Conservation (phyloP, 2,329 filamentous ascomycete genomes). For the Fusarium secorum region DNA sequence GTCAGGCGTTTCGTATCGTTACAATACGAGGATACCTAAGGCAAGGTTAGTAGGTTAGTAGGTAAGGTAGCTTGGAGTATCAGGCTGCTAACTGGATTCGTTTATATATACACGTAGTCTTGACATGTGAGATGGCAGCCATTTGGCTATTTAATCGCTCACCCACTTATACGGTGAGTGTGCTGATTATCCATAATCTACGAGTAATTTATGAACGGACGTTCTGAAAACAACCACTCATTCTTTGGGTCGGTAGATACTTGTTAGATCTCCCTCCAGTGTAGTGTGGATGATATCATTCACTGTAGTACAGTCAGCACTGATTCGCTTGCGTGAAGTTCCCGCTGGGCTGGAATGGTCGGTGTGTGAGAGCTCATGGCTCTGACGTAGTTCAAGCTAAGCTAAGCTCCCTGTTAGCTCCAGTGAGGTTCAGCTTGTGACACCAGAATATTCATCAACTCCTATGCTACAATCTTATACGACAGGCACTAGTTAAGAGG, state of each 20-base stretch:
- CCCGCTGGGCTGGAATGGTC: constrained; percentile 3
- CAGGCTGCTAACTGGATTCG: neutral
- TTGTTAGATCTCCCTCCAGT: neutral
- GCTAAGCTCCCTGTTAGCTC: constrained; percentile 3
- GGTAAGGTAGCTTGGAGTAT: neutral
- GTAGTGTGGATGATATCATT: constrained; percentile 18
- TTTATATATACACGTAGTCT: neutral
- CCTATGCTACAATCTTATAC: neutral
- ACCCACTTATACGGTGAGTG: neutral
- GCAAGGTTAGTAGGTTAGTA: neutral
- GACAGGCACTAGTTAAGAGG: neutral
- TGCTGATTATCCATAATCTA: neutral
- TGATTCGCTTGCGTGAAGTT: neutral
- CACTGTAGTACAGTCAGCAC: constrained; percentile 10
- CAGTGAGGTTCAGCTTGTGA: neutral
- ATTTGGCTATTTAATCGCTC: neutral
- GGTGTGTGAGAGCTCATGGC: constrained; percentile 5
- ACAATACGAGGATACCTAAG: neutral
- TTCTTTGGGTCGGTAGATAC: neutral
- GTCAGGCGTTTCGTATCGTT: neutral
- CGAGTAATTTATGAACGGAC: neutral
- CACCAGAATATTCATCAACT: neutral
- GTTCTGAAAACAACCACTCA: neutral
- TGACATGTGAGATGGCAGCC: neutral
- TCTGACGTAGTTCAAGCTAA: constrained; percentile 18